Conservation (phyloP, 2,329 filamentous ascomycete species). For the Cyphellophora europaea region DNA sequence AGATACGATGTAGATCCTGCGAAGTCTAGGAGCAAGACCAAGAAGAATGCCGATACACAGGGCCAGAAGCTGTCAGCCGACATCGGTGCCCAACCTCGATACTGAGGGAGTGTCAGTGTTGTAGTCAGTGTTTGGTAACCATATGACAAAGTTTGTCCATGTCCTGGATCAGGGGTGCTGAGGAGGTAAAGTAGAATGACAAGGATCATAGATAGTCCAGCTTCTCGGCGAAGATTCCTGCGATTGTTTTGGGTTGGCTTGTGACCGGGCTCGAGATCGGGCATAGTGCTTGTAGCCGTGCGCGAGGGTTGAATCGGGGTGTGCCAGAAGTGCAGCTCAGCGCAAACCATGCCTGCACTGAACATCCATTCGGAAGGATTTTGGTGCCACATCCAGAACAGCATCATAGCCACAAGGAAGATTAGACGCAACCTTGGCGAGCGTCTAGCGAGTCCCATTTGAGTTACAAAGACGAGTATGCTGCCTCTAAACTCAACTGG, state of each 20-base stretch:
- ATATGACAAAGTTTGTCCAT: slow-evolving; percentile 1
- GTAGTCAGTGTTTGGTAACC: not conserved
- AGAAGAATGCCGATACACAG: slow-evolving; percentile 3
- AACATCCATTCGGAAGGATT: slow-evolving; percentile 31
- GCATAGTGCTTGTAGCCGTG: not conserved
- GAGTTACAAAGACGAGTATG: slow-evolving; percentile 14
- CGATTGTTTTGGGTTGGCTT: no score
- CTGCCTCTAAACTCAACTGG: slow-evolving; percentile 37
- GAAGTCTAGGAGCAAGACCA: slow-evolving; percentile 2
- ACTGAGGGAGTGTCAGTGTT: not conserved
- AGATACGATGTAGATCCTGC: slow-evolving; percentile 17
- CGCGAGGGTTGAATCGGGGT: not conserved
- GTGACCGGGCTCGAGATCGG: no score
- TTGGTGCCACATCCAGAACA: slow-evolving; percentile 1
- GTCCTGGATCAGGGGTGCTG: not conserved
- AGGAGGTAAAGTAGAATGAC: slow-evolving; percentile 2
- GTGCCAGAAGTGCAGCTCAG: slow-evolving; percentile 26
- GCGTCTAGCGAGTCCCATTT: slow-evolving; percentile 1
- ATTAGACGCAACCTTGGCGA: not conserved
- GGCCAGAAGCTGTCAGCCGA: slow-evolving; percentile 2
- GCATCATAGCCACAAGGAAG: not conserved
- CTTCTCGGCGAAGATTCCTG: not conserved
- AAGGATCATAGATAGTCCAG: not conserved
- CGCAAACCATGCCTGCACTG: slow-evolving; percentile 30
- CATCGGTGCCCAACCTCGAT: not conserved